Conservation (phyloP, 805 yeast species). For the Suhomyces faveliae region DNA sequence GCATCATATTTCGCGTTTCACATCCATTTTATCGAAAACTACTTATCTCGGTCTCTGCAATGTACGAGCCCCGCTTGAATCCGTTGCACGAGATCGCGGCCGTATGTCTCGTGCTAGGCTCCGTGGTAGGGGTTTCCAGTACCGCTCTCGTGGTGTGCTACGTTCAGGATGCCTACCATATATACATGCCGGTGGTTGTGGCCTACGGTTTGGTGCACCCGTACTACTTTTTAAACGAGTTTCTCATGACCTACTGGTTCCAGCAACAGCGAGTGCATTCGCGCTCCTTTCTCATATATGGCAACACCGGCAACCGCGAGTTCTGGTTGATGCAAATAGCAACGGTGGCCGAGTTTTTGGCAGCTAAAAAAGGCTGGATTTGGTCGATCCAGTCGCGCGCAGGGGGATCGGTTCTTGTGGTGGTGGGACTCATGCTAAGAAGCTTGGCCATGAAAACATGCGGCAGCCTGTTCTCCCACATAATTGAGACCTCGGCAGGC, state of each 20-base stretch:
- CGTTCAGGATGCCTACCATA: neutral
- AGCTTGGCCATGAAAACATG: conserved; percentile 31
- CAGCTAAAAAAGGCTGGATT: conserved; percentile 2
- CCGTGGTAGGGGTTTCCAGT: conserved; percentile 10
- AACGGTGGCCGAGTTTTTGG: conserved; percentile 22
- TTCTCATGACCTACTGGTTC: conserved; percentile 22
- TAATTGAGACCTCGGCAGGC: conserved; percentile 20
- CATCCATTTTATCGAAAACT: neutral
- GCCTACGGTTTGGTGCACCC: conserved; percentile 21
- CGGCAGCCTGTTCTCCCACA: conserved; percentile 37
- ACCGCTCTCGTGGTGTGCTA: neutral
- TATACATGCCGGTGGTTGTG: neutral
- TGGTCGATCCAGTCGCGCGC: neutral
- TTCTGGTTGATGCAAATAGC: conserved; percentile 29
- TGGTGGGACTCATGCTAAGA: conserved; percentile 26
- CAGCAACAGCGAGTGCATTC: conserved; percentile 25
- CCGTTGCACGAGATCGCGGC: conserved; percentile 19
- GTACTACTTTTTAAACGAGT: conserved; percentile 27
- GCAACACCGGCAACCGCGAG: conserved; percentile 32
- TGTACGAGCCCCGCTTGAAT: conserved; percentile 17
- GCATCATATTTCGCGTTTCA: neutral
- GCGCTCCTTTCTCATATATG: conserved; percentile 33
- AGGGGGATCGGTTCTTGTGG: conserved; percentile 17
- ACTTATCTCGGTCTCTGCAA: too few relatives aligned
- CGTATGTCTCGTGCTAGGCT: conserved; percentile 20